Conservation (phyloP, 2,329 filamentous ascomycete genomes). For the Fusarium sp. region DNA sequence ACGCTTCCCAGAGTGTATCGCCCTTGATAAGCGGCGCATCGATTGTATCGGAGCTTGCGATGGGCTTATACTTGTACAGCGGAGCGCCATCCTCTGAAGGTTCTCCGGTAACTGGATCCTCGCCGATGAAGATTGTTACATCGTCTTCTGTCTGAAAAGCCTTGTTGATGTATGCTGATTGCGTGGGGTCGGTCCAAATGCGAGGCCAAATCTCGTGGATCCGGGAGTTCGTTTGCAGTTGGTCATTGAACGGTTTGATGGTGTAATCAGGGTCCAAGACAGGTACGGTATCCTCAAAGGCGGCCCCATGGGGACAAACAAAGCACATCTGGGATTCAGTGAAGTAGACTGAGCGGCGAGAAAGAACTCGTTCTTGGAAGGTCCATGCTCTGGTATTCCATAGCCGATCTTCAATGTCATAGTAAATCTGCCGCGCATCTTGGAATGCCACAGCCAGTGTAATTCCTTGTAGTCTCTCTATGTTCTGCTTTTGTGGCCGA, state of each 20-base stretch:
- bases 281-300: conserved; percentile 3
- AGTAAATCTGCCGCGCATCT: background rate
- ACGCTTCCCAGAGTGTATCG: conserved; percentile 4
- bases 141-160: conserved; percentile 9
- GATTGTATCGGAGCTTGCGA: conserved; percentile 1
- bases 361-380: conserved; percentile 18
- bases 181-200: conserved; percentile 20
- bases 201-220: background rate
- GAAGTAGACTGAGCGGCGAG: conserved; percentile 13
- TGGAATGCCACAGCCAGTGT: conserved; percentile 7
- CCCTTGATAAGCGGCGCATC: conserved; percentile 10
- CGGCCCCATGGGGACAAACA: conserved; percentile 8
- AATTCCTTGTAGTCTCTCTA: background rate
- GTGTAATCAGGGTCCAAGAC: background rate
- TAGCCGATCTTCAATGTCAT: conserved; percentile 1
- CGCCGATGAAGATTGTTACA: conserved; percentile 4
- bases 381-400: conserved; percentile 28
- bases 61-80: conserved; percentile 5
- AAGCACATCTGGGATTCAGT: conserved; percentile 23
- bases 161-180: conserved; percentile 2
- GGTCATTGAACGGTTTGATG: background rate
- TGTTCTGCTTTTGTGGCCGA: background rate
- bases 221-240: conserved; percentile 6
- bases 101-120: conserved; percentile 5
- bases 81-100: background rate